These are phyloP conservation scores for Cytospora chrysosperma DNA, from an alignment of 2,329 filamentous ascomycete species.

Conservation along the genomic window DNA sequence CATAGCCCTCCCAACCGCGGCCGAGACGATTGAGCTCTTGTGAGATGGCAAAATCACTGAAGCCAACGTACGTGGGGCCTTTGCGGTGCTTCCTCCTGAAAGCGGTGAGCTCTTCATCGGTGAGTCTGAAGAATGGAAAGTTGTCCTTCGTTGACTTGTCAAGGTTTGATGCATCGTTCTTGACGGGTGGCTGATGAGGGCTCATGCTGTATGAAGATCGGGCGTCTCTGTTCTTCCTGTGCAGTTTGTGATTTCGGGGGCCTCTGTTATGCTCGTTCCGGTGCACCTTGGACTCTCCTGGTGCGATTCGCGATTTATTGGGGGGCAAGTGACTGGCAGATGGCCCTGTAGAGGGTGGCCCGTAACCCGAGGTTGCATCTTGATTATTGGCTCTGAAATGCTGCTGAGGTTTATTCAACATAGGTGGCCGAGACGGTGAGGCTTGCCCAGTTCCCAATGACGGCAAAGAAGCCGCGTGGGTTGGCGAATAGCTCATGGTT, in stretches of 20 bases:
- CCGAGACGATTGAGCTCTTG: background rate
- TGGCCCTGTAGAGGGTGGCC: background rate
- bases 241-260: no score
- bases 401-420: background rate
- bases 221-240: background rate
- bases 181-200: background rate
- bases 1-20: slow-evolving; percentile 6
- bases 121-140: background rate
- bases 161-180: background rate
- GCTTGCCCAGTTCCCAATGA: background rate
- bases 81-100: background rate
- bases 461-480: background rate
- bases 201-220: background rate
- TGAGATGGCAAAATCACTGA: background rate
- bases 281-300: background rate
- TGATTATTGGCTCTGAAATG: background rate
- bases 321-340: background rate
- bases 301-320: background rate
- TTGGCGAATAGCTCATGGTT: slow-evolving; percentile 6
- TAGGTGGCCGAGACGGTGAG: background rate
- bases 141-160: background rate
- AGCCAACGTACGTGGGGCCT: background rate
- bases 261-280: background rate
- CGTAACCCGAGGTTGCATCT: background rate
- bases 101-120: background rate